Evolutionary conservation across 2,329 filamentous ascomycete species (phyloP).

Genomic region (Microcera coccophila): DNA sequence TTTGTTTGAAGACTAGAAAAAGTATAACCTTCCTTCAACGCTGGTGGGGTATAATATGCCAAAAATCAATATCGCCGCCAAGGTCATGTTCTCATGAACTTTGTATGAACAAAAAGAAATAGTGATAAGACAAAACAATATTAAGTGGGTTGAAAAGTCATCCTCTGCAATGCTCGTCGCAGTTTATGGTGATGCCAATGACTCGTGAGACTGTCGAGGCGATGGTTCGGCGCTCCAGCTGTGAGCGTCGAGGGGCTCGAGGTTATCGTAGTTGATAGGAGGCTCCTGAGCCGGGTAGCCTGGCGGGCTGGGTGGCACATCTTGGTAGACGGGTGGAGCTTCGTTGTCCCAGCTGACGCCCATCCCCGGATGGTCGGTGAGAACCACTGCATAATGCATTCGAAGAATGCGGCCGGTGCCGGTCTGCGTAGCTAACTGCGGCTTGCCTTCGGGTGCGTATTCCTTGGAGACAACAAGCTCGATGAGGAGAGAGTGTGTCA

Average conservation of each 20-base stretch:
- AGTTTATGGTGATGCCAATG: not conserved
- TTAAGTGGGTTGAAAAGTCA: not conserved
- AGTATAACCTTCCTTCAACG: constrained; percentile 21
- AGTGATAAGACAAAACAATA: not conserved
- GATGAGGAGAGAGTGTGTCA: constrained; percentile 80
- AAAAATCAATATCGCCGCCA: constrained; percentile 20
- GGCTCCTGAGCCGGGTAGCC: constrained; percentile 49
- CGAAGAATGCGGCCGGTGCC: constrained; percentile 85
- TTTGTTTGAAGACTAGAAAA: constrained; percentile 23
- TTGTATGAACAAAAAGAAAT: not conserved
- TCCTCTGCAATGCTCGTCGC: not conserved
- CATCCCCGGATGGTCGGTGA: constrained; percentile 80
- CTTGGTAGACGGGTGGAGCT: constrained; percentile 87
- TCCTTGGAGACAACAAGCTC: constrained; percentile 95
- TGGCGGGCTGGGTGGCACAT: constrained; percentile 84
- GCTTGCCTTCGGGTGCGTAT: constrained; percentile 68
- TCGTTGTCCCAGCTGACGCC: constrained; percentile 98
- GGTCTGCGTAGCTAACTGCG: constrained; percentile 71
- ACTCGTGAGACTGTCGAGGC: not conserved
- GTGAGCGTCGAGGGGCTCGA: constrained; percentile 33
- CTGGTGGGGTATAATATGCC: constrained; percentile 29
- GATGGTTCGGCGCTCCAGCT: constrained; percentile 18
- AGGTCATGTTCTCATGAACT: constrained; percentile 19
- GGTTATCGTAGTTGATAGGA: constrained; percentile 38
- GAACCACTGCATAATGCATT: constrained; percentile 80